phyloP scores from a whole-genome alignment of 2,329 filamentous ascomycete genomes.

The Colletotrichum paranaense region DNA sequence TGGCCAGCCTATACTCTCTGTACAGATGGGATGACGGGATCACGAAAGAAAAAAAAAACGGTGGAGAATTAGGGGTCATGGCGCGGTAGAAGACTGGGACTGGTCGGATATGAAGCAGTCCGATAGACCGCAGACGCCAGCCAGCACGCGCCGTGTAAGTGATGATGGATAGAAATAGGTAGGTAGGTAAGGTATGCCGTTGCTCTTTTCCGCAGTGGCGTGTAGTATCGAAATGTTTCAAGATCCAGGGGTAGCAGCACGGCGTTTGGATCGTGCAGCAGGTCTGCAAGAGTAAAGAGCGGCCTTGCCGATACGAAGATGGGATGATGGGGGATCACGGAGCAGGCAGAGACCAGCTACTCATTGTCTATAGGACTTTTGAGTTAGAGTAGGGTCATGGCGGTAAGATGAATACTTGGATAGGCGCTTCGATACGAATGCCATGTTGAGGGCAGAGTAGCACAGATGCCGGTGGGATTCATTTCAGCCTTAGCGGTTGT shows the following conservation, averaged over 20 bases:
- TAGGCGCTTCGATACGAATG: no score
- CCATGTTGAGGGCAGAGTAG: no score
- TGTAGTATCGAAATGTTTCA: neutral
- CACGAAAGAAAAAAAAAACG: no score
- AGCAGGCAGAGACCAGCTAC: neutral
- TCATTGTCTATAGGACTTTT: neutral
- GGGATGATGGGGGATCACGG: neutral
- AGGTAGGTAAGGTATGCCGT: no score
- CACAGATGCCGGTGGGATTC: neutral
- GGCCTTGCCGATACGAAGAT: neutral
- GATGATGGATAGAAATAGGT: no score
- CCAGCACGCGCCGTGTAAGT: no score
- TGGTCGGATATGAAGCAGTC: no score
- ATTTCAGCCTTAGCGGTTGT: neutral
- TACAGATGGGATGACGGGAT: no score
- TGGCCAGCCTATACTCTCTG: no score
- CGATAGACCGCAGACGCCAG: no score
- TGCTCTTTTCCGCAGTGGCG: neutral
- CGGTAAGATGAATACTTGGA: neutral
- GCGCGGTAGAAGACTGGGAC: no score
- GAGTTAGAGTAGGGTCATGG: neutral
- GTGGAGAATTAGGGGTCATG: no score
- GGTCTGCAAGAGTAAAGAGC: neutral
- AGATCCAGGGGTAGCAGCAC: neutral
- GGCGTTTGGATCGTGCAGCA: neutral